Base-by-base conservation (phyloP, 106 monocot species). In the Dioscorea dumetorum region DNA sequence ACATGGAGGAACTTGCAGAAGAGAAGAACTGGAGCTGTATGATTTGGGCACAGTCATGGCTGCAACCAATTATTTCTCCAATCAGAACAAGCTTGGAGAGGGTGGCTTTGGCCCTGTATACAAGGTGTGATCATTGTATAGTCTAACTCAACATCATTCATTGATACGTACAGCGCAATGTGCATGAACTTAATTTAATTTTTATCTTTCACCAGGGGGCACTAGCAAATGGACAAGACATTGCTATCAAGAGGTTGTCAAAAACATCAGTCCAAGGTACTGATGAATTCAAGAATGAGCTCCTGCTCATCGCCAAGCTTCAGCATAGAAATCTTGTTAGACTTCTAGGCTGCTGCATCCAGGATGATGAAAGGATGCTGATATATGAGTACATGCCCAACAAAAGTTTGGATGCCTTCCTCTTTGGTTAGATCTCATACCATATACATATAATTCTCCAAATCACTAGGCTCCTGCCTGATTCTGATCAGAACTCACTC, bases 51-150 rank as follows among this genome's bases (percentile, higher is more conserved):
- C 41, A 41, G 41, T 41, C 41, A 41, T 14, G 12, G 15, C 5
- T 19, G 78, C 72, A 12, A 79, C 79, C 0, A 20, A 50, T 18
- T 48, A 61, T 24, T 84, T 76, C 50, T 68, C 76, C 3, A 22
- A 17, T 3, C 13, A 49, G 6, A 81, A 68, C 19, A 76, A 72
- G 64, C 61, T 76, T 13, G 81, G 76, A 22, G 63, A 69, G 33
- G 81, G 81, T 33, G 81, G 81, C 10, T 81, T 81, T 58, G 81
- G 76, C 34, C 62, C 72, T 24, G 72, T 81, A 16, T 77, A 73
- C 58, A 76, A 73, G 76, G 76, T 75, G 57, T n/a, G n/a, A n/a
- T n/a, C n/a, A 24, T 20, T 41, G 4, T 34, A 18, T 63, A 33
- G 41, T 41, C 41, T 41, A 41, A 10, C 41, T 41, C 41, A 41